A percentile compares a stretch with the other conserved stretches of the same genome.
phyloP scores from a whole-genome alignment of 2,329 filamentous ascomycete genomes.

The Capronia coronata region DNA sequence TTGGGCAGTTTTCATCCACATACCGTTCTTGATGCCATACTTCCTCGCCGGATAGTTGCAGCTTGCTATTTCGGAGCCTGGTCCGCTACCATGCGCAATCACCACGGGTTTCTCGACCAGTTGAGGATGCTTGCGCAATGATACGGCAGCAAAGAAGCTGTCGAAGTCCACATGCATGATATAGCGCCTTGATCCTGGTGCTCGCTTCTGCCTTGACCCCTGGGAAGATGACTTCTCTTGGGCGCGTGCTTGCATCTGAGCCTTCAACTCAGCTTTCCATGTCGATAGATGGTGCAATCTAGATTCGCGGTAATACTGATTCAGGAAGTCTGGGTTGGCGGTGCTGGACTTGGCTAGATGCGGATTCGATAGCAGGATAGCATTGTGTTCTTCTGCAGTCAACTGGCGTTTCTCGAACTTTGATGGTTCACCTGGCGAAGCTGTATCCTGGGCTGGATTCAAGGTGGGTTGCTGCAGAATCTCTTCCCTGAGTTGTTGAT shows the following conservation, averaged over 20 bases:
- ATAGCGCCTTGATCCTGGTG: slow-evolving; percentile 64
- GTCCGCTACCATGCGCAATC: slow-evolving; percentile 78
- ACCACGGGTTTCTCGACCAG: slow-evolving; percentile 72
- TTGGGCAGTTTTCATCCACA: slow-evolving; percentile 95
- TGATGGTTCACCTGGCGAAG: background rate
- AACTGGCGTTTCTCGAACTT: slow-evolving; percentile 39
- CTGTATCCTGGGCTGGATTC: background rate
- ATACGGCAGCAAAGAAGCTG: slow-evolving; percentile 95
- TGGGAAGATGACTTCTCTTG: slow-evolving; percentile 55
- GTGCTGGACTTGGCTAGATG: slow-evolving; percentile 81
- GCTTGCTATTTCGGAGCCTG: slow-evolving; percentile 89
- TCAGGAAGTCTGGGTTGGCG: slow-evolving; percentile 85
- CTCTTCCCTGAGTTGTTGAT: background rate
- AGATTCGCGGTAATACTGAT: slow-evolving; percentile 92
- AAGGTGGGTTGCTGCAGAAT: background rate
- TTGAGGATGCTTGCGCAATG: slow-evolving; percentile 69
- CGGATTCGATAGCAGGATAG: slow-evolving; percentile 73
- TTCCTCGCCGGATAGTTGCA: slow-evolving; percentile 89
- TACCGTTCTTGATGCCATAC: slow-evolving; percentile 89
- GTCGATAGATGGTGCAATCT: slow-evolving; percentile 89
- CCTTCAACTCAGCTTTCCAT: slow-evolving; percentile 93
- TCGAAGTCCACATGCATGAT: slow-evolving; percentile 97
- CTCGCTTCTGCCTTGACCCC: slow-evolving; percentile 48
- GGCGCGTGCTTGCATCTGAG: slow-evolving; percentile 73
- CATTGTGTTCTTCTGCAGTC: slow-evolving; percentile 91